These are phyloP conservation scores for Pseudopithomyces maydicus DNA, from an alignment of 2,329 filamentous ascomycete species.

Conservation along the genomic window DNA sequence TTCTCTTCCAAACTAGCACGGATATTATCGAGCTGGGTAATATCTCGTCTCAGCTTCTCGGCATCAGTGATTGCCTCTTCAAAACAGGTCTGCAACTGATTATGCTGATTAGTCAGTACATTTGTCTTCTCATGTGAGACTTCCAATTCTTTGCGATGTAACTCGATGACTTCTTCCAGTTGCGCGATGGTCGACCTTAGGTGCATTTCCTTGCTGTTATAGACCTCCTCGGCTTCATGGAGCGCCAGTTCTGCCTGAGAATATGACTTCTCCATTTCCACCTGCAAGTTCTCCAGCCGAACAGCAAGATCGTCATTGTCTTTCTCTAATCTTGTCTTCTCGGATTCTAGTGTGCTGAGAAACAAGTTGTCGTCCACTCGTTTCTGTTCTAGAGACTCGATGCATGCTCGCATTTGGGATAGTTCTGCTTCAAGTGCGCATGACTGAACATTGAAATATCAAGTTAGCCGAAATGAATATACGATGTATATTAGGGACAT, in stretches of 20 bases:
- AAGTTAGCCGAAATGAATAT: too few species aligned
- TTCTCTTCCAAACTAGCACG: not conserved
- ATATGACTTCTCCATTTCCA: conserved; percentile 45
- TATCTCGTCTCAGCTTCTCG: conserved; percentile 8
- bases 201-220: conserved; percentile 45
- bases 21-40: not conserved
- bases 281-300: conserved; percentile 38
- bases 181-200: conserved; percentile 27
- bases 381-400: conserved; percentile 38
- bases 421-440: conserved; percentile 38
- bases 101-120: conserved; percentile 25
- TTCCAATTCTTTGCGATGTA: conserved; percentile 12
- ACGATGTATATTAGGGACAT: too few species aligned
- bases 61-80: conserved; percentile 28
- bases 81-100: conserved; percentile 37
- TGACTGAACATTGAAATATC: conserved; percentile 10
- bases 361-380: conserved; percentile 29
- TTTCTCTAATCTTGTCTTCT: conserved; percentile 45
- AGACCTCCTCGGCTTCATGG: conserved; percentile 23
- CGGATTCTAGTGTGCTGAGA: conserved; percentile 46
- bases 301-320: conserved; percentile 45
- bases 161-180: conserved; percentile 21
- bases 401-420: conserved; percentile 39
- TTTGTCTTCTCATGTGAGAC: conserved; percentile 9
- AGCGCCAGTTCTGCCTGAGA: conserved; percentile 37